Evolutionary conservation across 441 rosid genomes (phyloP), one percentile per base, ranked within the genome.

Genomic region (Erodium trifolium): DNA sequence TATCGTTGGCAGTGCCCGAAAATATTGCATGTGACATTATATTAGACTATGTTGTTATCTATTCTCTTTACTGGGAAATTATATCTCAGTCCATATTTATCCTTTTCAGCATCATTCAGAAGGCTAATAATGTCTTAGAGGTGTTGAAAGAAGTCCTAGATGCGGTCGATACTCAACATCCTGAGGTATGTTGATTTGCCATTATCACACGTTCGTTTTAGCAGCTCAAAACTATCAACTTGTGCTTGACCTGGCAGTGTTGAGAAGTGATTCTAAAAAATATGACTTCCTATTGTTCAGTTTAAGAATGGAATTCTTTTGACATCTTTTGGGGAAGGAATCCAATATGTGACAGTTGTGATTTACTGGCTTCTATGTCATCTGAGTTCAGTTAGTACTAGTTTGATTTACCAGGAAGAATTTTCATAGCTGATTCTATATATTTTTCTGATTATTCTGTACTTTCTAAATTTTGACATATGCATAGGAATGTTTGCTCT

Each of bases 121-220:
- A 94, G 83, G 98, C 99, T 71, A 80, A 77, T 70, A 88, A 88
- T 78, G 97, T 90, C 0, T 75, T 92, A 63, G 96, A 92, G 82
- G 93, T 94, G 70, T 82, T 94, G 78, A 92, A 82, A 76, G 98
- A 94, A 68, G 99, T 92, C 63, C 97, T 94, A 72, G 93, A 90
- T 81, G 96, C 98, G 67, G 87, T 92, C 71, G 87, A 87, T 79
- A 31, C 89, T 73, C 94, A 88, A 78, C 84, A 90, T 75, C 97
- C 93, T 3, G 89, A 82, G 95, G 99, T 37, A 37, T 65, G 77
- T 17, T 70, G 16, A 64, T 35, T 45, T 63, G 63, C 63, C 41
- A 39, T 34, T 34, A 47, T 67, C 69, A 57, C 51, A 39, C 19
- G 14, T 41, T 9, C 45, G 39, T 35, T 41, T 66, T 66, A 35